Conservation (phyloP, 2,329 filamentous ascomycete species). For the Colletotrichum noveboracense region DNA sequence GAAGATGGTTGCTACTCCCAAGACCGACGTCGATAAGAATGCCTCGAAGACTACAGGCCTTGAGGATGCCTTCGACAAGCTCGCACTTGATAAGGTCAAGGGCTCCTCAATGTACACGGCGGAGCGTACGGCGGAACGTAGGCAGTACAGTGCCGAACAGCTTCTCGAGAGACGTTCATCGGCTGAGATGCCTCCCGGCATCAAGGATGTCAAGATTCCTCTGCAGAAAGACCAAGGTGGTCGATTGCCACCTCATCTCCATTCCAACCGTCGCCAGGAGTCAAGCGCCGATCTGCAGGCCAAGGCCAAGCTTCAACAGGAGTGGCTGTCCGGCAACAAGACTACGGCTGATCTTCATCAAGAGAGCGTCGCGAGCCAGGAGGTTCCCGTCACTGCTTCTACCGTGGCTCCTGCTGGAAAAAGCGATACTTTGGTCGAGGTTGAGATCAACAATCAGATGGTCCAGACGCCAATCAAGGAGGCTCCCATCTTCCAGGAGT, state of each 20-base stretch:
- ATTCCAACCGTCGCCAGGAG: neutral
- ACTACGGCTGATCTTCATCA: neutral
- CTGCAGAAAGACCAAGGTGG: neutral
- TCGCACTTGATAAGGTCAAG: slow-evolving; percentile 6
- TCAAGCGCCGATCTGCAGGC: neutral
- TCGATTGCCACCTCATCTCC: neutral
- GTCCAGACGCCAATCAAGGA: neutral
- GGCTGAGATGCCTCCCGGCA: neutral
- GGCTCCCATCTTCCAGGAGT: neutral
- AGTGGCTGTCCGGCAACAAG: neutral
- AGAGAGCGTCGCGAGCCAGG: neutral
- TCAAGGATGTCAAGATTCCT: slow-evolving; percentile 3
- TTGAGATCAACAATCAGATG: neutral
- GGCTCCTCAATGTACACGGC: slow-evolving; percentile 1
- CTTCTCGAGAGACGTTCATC: neutral
- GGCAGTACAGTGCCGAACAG: neutral
- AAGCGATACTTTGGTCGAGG: neutral
- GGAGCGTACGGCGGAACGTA: neutral
- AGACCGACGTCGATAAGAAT: neutral
- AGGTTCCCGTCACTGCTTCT: neutral
- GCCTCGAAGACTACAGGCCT: neutral
- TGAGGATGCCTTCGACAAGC: neutral
- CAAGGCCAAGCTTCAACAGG: neutral
- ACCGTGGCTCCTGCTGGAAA: neutral
- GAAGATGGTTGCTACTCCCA: neutral